phyloP scores from a whole-genome alignment of 352 stramenopile genomes.

The Phytophthora melonis region DNA sequence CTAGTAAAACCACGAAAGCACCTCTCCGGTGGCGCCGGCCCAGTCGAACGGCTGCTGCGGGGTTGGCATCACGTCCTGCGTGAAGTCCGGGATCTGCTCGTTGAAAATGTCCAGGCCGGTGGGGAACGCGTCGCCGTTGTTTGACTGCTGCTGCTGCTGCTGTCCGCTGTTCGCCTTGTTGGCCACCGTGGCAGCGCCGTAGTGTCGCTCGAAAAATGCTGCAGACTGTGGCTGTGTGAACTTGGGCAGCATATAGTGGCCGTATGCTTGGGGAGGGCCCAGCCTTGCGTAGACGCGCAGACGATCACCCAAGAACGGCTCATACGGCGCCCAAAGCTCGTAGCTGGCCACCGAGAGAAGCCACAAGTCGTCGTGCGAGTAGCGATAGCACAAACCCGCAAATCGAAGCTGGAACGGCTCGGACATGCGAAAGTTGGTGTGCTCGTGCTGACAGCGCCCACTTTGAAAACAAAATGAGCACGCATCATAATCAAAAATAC shows the following conservation, averaged over 20 bases:
- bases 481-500: slow-evolving; percentile 39
- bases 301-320: slow-evolving; percentile 41
- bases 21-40: slow-evolving; percentile 34
- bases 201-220: slow-evolving; percentile 43
- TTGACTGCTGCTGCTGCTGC: slow-evolving; percentile 16
- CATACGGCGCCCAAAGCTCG: slow-evolving; percentile 45
- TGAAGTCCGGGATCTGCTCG: slow-evolving; percentile 45
- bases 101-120: slow-evolving; percentile 38
- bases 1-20: slow-evolving; percentile 50
- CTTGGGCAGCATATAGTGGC: slow-evolving; percentile 42
- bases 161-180: slow-evolving; percentile 24
- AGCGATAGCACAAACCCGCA: slow-evolving; percentile 43
- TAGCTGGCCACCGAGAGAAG: slow-evolving; percentile 39
- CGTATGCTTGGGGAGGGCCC: slow-evolving; percentile 33
- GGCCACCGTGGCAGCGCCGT: slow-evolving; percentile 20
- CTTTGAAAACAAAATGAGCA: slow-evolving; percentile 40
- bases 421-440: slow-evolving; percentile 45
- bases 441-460: slow-evolving; percentile 41
- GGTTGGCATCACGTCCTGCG: slow-evolving; percentile 26
- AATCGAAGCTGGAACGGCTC: slow-evolving; percentile 51
- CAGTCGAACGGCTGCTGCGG: slow-evolving; percentile 27
- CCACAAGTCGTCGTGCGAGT: slow-evolving; percentile 47
- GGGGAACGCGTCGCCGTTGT: slow-evolving; percentile 25
- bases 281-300: slow-evolving; percentile 36
- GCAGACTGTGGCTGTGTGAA: slow-evolving; percentile 36